Evolutionary conservation across 1,284 basidiomycete genomes (phyloP).

Genomic region (Takashimella tepidaria): DNA sequence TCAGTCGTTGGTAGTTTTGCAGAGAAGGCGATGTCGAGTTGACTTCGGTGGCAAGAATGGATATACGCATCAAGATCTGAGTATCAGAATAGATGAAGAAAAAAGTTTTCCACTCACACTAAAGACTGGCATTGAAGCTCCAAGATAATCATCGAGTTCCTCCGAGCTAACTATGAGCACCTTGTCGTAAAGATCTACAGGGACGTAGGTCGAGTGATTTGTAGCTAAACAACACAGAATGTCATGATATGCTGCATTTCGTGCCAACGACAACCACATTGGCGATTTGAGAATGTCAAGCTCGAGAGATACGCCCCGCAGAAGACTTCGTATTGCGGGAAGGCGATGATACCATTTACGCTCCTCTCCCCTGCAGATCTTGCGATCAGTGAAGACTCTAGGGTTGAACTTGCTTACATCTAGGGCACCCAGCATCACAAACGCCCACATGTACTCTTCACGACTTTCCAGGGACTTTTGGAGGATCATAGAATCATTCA

Average conservation of each 20-base stretch:
- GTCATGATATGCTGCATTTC: conserved; percentile 32
- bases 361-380: neutral
- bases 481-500: conserved; percentile 17
- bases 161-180: conserved; percentile 20
- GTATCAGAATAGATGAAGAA: neutral
- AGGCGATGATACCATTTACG: conserved; percentile 10
- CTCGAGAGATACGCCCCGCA: neutral
- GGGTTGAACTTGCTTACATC: neutral
- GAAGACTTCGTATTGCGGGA: conserved; percentile 8
- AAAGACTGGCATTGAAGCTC: conserved; percentile 23
- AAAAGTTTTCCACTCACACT: conserved; percentile 10
- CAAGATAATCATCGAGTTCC: conserved; percentile 30
- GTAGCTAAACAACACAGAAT: conserved; percentile 20
- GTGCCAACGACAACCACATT: conserved; percentile 20
- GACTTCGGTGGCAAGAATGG: neutral
- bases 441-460: conserved; percentile 32
- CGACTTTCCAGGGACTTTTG: conserved; percentile 16
- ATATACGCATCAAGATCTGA: neutral
- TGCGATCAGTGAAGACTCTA: conserved; percentile 2
- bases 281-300: conserved; percentile 1
- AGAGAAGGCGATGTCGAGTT: neutral
- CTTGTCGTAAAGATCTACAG: conserved; percentile 22
- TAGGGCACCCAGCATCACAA: conserved; percentile 28
- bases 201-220: conserved; percentile 21
- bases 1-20: neutral